A percentile compares a stretch with the other conserved stretches of the same genome.
Conservation (phyloP, 352 stramenopile species). For the Phytophthora chlamydospora region DNA sequence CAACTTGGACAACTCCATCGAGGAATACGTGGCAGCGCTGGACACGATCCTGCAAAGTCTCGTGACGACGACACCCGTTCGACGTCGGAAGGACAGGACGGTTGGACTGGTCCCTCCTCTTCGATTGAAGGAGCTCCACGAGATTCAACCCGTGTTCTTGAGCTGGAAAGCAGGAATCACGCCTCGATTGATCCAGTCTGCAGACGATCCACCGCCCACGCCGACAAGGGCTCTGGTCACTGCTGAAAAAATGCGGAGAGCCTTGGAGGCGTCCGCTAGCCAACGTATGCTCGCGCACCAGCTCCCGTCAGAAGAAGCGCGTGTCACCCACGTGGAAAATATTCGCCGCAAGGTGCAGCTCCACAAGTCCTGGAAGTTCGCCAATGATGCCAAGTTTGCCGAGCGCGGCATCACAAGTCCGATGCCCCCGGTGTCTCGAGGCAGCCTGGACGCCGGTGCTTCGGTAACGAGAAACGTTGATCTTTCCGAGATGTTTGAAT, state of each 20-base stretch:
- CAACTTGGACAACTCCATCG: constrained; percentile 42
- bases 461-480: background rate
- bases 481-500: constrained; percentile 18
- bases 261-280: constrained; percentile 24
- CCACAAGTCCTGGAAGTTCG: constrained; percentile 63
- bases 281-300: constrained; percentile 33
- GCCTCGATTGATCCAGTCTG: constrained; percentile 10
- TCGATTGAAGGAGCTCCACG: constrained; percentile 46
- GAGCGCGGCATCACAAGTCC: constrained; percentile 2
- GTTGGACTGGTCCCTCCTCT: background rate
- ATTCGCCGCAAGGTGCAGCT: constrained; percentile 63
- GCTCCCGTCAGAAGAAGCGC: constrained; percentile 38
- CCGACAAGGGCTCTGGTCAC: constrained; percentile 14
- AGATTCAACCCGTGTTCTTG: constrained; percentile 53
- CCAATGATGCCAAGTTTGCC: constrained; percentile 10
- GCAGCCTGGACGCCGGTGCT: background rate
- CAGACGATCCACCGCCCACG: constrained; percentile 1
- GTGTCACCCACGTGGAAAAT: constrained; percentile 47
- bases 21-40: constrained; percentile 51
- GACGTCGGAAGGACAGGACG: background rate
- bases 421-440: constrained; percentile 7
- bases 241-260: constrained; percentile 18
- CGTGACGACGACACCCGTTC: constrained; percentile 18
- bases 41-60: constrained; percentile 51
- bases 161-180: constrained; percentile 47